A percentile compares a stretch with the other conserved stretches of the same genome.
Conservation (phyloP, 257 asterid genomes). For the Solanum ossicruentum region DNA sequence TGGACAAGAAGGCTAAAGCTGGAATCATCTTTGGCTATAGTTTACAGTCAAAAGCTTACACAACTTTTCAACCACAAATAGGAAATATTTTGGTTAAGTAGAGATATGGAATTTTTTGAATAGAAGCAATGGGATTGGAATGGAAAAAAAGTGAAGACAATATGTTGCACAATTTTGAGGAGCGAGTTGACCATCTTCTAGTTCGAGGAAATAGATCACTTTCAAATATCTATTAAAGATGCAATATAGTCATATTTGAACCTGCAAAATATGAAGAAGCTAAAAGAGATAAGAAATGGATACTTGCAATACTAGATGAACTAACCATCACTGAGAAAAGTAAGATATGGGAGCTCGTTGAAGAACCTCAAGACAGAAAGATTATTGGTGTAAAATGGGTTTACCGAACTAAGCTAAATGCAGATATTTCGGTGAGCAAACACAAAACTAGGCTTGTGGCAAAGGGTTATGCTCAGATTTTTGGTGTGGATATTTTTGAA, state of each 20-base stretch:
- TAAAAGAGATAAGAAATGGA: not conserved
- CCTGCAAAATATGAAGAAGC: not conserved
- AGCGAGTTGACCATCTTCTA: not conserved
- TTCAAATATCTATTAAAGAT: not conserved
- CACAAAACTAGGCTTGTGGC: too few relatives aligned
- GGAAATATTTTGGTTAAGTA: not conserved
- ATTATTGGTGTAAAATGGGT: too few relatives aligned
- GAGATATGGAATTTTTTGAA: not conserved
- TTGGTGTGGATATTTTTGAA: not conserved
- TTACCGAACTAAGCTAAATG: too few relatives aligned
- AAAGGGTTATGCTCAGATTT: not conserved
- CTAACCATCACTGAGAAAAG: not conserved
- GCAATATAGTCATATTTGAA: not conserved
- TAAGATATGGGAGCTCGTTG: not conserved
- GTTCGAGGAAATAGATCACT: not conserved
- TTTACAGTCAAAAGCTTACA: not conserved
- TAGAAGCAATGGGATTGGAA: not conserved
- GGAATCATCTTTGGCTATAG: not conserved
- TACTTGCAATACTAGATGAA: not conserved
- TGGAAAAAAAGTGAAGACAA: not conserved
- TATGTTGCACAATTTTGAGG: not conserved
- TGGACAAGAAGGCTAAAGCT: not conserved
- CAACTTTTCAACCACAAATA: not conserved
- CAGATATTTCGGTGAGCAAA: too few relatives aligned
- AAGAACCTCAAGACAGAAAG: too few relatives aligned